Evolutionary conservation across 139 green algal genomes (phyloP).

Genomic region (Chlamydomonas asymmetrica): DNA sequence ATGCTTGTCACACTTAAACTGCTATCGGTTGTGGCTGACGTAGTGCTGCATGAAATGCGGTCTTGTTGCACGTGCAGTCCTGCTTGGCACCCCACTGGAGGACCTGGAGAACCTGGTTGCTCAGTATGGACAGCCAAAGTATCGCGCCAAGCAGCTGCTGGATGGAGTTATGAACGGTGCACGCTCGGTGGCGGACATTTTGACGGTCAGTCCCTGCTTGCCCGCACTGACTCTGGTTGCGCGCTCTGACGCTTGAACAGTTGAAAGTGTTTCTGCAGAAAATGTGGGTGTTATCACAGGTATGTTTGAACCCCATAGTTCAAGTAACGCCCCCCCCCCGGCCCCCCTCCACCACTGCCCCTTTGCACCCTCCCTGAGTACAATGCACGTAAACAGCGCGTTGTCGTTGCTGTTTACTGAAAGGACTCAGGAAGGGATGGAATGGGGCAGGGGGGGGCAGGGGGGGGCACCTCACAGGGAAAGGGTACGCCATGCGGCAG

Average conservation of each 20-base stretch:
- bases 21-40: too few species aligned
- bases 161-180: conserved; percentile 67
- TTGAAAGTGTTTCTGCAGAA: too few species aligned
- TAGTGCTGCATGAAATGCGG: neutral
- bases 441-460: too few species aligned
- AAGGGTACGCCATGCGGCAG: too few species aligned
- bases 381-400: neutral
- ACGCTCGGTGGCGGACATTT: conserved; percentile 50
- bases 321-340: neutral
- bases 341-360: neutral
- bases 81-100: conserved; percentile 53
- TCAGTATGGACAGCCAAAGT: conserved; percentile 52
- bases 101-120: conserved; percentile 59
- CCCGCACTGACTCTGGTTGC: neutral
- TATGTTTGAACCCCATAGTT: too few species aligned
- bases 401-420: too few species aligned
- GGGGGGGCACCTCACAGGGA: too few species aligned
- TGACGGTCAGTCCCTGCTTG: conserved; percentile 40
- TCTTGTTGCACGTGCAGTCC: conserved; percentile 27
- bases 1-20: too few species aligned
- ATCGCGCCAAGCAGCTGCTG: conserved; percentile 72
- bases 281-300: too few species aligned
- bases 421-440: too few species aligned
- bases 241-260: neutral
- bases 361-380: neutral